Conservation (phyloP, 768 basidiomycete genomes). For the Trametes coccinea region DNA sequence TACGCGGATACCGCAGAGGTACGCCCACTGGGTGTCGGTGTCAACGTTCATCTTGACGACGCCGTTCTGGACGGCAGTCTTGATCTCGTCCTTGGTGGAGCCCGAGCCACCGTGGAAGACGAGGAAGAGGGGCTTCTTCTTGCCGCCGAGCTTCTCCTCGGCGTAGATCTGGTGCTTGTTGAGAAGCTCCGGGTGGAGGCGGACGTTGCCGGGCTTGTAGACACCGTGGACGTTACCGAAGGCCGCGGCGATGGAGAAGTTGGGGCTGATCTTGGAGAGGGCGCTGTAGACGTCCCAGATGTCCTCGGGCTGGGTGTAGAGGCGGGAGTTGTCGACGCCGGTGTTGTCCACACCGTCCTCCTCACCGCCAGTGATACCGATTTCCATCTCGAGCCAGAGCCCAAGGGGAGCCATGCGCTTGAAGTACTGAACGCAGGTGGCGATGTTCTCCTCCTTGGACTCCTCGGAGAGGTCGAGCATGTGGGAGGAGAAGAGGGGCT, state of each 20-base stretch:
- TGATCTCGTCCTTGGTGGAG: conserved; percentile 94
- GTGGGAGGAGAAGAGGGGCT: conserved; percentile 93
- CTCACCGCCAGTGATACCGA: conserved; percentile 99
- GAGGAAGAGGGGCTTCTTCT: conserved; percentile 86
- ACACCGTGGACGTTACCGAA: conserved; percentile 99
- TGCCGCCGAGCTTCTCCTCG: conserved; percentile 62
- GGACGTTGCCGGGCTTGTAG: conserved; percentile 98
- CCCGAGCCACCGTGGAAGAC: conserved; percentile 99
- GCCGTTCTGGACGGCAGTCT: conserved; percentile 85
- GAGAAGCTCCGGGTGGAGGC: conserved; percentile 87
- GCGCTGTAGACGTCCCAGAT: conserved; percentile 89
- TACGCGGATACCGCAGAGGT: conserved; percentile 81
- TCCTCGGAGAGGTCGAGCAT: conserved; percentile 98
- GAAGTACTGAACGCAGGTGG: conserved; percentile 91
- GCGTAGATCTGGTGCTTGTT: conserved; percentile 86
- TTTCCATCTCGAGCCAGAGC: conserved; percentile 99
- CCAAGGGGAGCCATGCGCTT: conserved; percentile 90
- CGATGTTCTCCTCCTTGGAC: conserved; percentile 91
- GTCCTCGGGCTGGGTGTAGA: conserved; percentile 98
- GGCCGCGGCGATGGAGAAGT: conserved; percentile 97
- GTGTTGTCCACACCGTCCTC: conserved; percentile 99
- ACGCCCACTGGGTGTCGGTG: conserved; percentile 76
- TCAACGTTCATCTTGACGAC: conserved; percentile 99
- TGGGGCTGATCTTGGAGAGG: conserved; percentile 80
- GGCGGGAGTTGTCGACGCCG: conserved; percentile 84